Conservation (phyloP, 129 eudicot species). For the Heracleum sosnowskyi region DNA sequence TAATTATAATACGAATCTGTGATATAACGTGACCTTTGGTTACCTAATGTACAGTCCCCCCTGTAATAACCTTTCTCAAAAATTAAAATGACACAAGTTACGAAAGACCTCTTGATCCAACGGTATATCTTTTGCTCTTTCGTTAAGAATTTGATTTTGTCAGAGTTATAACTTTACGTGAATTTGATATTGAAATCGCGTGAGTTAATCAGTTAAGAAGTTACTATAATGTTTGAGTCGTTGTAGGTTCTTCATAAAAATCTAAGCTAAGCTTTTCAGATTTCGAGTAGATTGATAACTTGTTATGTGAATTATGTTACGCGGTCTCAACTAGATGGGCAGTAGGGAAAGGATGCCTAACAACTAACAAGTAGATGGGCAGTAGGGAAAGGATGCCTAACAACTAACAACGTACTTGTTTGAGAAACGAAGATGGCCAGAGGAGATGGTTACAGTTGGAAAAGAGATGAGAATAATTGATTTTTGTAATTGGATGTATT, state of each 20-base stretch:
- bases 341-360: background rate
- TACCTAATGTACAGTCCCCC: background rate
- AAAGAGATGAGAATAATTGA: slow-evolving; percentile 8
- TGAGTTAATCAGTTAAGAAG: too few species aligned
- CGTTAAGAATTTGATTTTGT: too few species aligned
- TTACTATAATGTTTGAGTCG: too few species aligned
- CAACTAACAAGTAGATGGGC: background rate
- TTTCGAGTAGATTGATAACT: background rate
- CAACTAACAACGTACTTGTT: background rate
- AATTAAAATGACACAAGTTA: too few species aligned
- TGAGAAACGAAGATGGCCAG: background rate
- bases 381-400: background rate
- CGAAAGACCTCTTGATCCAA: too few species aligned
- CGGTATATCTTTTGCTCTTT: too few species aligned
- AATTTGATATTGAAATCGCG: too few species aligned
- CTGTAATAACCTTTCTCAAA: too few species aligned
- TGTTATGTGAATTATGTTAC: background rate
- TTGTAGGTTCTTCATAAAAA: too few species aligned
- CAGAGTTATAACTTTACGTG: too few species aligned
- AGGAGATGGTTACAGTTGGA: slow-evolving; percentile 15
- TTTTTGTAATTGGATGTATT: slow-evolving; percentile 14
- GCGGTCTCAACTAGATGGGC: background rate
- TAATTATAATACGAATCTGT: background rate
- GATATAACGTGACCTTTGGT: background rate
- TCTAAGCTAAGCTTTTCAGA: too few species aligned